phyloP scores from a whole-genome alignment of 768 basidiomycete genomes.

The Rhizopogon vulgaris region DNA sequence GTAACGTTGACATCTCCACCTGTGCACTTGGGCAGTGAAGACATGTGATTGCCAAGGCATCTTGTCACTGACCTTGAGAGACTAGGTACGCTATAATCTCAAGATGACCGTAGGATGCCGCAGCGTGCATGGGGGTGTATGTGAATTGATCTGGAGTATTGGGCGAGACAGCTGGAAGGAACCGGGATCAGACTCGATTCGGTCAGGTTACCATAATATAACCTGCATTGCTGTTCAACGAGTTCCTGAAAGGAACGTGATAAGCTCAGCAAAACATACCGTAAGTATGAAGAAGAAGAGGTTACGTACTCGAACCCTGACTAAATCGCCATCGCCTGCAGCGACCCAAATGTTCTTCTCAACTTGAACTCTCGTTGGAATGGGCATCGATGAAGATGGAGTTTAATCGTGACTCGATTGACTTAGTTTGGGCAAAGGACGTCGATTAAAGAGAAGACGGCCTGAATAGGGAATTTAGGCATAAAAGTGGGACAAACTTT shows the following conservation, averaged over 20 bases:
- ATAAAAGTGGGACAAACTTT: slow-evolving; percentile 4
- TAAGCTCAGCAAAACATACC: slow-evolving; percentile 1
- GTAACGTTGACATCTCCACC: slow-evolving; percentile 86
- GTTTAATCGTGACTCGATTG: slow-evolving; percentile 7
- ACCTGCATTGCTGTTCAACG: slow-evolving; percentile 48
- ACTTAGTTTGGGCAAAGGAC: slow-evolving; percentile 6
- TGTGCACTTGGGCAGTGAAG: slow-evolving; percentile 17
- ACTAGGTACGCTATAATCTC: slow-evolving; percentile 74
- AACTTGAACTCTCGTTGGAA: slow-evolving; percentile 20
- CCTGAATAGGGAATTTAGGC: slow-evolving; percentile 21
- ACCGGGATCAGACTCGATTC: slow-evolving; percentile 27
- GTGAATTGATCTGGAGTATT: slow-evolving; percentile 67
- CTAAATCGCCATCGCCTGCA: slow-evolving; percentile 82
- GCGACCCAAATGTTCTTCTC: slow-evolving; percentile 86
- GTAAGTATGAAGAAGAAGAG: neutral
- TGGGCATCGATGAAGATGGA: slow-evolving; percentile 21
- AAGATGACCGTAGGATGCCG: slow-evolving; percentile 85
- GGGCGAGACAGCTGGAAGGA: slow-evolving; percentile 50
- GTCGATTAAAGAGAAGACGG: slow-evolving; percentile 7
- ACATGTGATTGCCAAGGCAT: neutral
- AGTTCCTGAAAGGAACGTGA: slow-evolving; percentile 38
- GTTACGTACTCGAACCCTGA: slow-evolving; percentile 61
- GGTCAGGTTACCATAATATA: slow-evolving; percentile 11
- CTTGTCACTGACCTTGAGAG: slow-evolving; percentile 44
- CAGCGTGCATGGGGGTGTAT: slow-evolving; percentile 92